These are phyloP conservation scores for Cladosporium colombiae DNA, from an alignment of 2,329 filamentous ascomycete species.

Conservation along the genomic window DNA sequence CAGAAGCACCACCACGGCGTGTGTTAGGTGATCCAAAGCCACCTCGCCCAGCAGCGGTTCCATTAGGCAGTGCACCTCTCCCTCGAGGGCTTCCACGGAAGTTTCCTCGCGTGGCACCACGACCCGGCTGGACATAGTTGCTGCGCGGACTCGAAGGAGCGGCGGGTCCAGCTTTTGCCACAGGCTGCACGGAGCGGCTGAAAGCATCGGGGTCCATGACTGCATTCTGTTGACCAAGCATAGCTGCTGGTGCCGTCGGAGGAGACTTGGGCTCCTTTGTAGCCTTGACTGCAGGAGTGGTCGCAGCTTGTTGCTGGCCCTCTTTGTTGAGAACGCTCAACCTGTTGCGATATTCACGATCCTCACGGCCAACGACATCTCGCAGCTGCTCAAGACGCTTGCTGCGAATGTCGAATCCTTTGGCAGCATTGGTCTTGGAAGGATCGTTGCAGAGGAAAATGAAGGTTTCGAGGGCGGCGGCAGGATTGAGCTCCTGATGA, in stretches of 20 bases:
- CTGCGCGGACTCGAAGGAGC: constrained; percentile 19
- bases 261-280: constrained; percentile 25
- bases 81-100: constrained; percentile 25
- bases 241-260: constrained; percentile 35
- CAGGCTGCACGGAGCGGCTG: constrained; percentile 19
- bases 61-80: constrained; percentile 10
- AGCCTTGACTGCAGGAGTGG: neutral
- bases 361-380: constrained; percentile 51
- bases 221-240: constrained; percentile 32
- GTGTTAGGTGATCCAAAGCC: constrained; percentile 20
- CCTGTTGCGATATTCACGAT: constrained; percentile 48
- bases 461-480: constrained; percentile 51
- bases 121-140: constrained; percentile 22
- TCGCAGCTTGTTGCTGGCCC: constrained; percentile 18
- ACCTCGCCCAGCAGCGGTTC: constrained; percentile 27
- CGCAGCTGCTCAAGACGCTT: constrained; percentile 54
- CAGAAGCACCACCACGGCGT: constrained; percentile 17
- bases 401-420: constrained; percentile 52
- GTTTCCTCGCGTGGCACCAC: constrained; percentile 27
- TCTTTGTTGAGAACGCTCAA: constrained; percentile 34
- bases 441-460: constrained; percentile 55
- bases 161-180: constrained; percentile 25
- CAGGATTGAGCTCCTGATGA: constrained; percentile 50
- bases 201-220: constrained; percentile 53
- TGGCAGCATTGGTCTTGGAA: constrained; percentile 47